phyloP scores from a whole-genome alignment of 768 basidiomycete genomes.

The Collybia nuda region DNA sequence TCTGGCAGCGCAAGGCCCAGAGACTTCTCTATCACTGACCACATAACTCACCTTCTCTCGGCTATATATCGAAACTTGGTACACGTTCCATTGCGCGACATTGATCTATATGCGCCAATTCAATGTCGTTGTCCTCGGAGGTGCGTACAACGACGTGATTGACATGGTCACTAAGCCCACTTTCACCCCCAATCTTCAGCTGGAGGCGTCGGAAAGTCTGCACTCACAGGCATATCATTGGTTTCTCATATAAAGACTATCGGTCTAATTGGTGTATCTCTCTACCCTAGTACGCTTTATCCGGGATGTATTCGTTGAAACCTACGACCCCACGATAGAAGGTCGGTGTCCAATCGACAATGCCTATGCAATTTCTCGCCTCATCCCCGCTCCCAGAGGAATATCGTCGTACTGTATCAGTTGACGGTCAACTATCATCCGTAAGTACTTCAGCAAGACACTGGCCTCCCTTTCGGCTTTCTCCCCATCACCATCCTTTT shows the following conservation, averaged over 20 bases:
- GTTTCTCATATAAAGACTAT: neutral
- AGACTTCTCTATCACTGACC: neutral
- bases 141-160: constrained; percentile 34
- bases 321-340: constrained; percentile 86
- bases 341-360: constrained; percentile 36
- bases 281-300: constrained; percentile 60
- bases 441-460: constrained; percentile 36
- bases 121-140: constrained; percentile 80
- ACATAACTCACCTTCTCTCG: too few species aligned
- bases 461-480: neutral
- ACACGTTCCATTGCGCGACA: too few species aligned
- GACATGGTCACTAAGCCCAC: neutral
- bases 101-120: constrained; percentile 57
- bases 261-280: constrained; percentile 1
- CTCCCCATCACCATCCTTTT: neutral
- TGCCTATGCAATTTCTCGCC: neutral
- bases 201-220: constrained; percentile 88
- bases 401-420: constrained; percentile 62
- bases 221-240: constrained; percentile 54
- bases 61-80: too few species aligned
- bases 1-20: neutral
- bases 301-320: constrained; percentile 68
- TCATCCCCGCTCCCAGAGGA: constrained; percentile 49
- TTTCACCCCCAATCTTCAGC: constrained; percentile 39
- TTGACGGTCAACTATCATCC: constrained; percentile 62